phyloP scores from a whole-genome alignment of 2,329 filamentous ascomycete species.

The Verticillium zaregamsianum region DNA sequence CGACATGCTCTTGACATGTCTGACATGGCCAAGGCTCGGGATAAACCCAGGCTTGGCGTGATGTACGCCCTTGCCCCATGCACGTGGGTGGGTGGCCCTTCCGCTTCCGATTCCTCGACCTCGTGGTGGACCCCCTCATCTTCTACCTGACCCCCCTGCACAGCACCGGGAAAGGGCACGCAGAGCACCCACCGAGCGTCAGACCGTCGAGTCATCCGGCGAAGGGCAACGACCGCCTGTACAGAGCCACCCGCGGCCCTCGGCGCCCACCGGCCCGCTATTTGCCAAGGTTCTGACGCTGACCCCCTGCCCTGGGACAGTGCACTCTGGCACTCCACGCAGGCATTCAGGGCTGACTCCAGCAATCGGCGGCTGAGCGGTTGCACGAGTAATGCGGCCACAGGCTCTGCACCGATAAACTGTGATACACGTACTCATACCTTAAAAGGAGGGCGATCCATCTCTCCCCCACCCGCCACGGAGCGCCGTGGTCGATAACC shows the following conservation, averaged over 20 bases:
- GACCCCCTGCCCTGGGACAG: not conserved
- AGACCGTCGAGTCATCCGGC: not conserved
- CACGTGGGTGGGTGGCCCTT: not conserved
- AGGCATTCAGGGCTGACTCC: not conserved
- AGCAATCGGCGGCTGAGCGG: not conserved
- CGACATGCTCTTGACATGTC: too few species aligned
- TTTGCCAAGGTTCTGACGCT: not conserved
- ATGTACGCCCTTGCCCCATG: not conserved
- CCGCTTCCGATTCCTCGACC: too few species aligned
- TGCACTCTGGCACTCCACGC: too few species aligned
- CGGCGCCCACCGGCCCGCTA: not conserved
- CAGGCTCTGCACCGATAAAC: not conserved
- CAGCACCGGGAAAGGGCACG: not conserved
- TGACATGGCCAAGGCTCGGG: not conserved
- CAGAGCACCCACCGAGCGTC: not conserved
- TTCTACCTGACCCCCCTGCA: not conserved
- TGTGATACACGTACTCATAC: too few species aligned
- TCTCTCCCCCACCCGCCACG: not conserved
- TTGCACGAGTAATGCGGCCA: not conserved
- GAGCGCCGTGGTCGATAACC: not conserved
- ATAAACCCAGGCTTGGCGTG: not conserved
- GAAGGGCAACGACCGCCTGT: not conserved
- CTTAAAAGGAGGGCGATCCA: not conserved
- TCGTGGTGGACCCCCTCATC: not conserved
- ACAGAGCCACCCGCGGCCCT: not conserved